These are phyloP conservation scores for Leishmania mexicana DNA, from an alignment of 208 protist species.

Conservation along the genomic window DNA sequence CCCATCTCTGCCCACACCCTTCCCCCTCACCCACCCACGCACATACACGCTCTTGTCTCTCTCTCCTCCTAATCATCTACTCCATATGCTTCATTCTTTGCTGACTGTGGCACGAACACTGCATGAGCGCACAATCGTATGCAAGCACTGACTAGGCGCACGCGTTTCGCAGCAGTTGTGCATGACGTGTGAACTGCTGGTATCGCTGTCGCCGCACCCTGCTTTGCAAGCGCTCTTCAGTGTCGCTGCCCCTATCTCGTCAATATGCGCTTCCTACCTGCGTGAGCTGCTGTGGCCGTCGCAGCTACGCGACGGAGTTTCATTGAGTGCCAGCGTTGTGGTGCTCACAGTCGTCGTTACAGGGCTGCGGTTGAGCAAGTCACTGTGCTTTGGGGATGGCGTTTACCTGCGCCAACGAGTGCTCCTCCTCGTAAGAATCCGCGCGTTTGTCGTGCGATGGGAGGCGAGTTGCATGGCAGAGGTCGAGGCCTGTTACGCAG, in stretches of 20 bases:
- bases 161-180: no score
- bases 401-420: conserved; percentile 44
- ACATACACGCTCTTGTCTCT: no score
- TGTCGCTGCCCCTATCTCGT: neutral
- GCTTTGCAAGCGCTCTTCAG: neutral
- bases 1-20: neutral
- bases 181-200: neutral
- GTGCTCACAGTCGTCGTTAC: conserved; percentile 18
- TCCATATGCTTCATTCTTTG: neutral
- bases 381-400: conserved; percentile 21
- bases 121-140: neutral
- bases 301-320: neutral
- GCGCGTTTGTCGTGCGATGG: conserved; percentile 38
- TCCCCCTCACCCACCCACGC: neutral
- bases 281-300: neutral
- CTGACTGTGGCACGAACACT: neutral
- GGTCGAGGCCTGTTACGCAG: conserved; percentile 26
- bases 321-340: conserved; percentile 4
- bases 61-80: neutral
- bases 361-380: conserved; percentile 23
- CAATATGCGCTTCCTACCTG: no score
- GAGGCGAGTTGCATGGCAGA: conserved; percentile 44
- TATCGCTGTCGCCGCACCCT: neutral
- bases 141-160: neutral
- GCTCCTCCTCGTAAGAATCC: conserved; percentile 33